Evolutionary conservation across 2,329 filamentous ascomycete species (phyloP).

Genomic region (Ciborinia camelliae): DNA sequence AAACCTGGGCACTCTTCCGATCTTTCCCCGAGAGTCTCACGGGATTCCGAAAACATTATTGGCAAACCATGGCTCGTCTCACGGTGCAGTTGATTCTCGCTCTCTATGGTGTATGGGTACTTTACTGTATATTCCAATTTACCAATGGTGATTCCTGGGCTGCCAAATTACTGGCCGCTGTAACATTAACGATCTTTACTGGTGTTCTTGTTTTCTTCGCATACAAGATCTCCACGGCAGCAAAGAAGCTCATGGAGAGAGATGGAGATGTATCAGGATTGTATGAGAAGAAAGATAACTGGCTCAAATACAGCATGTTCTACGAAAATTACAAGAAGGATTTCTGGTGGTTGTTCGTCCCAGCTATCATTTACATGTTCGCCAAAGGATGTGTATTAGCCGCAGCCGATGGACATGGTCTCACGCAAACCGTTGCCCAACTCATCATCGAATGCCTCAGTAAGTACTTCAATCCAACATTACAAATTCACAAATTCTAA

Average conservation of each 20-base stretch:
- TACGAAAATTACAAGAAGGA: constrained; percentile 93
- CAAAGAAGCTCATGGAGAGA: constrained; percentile 66
- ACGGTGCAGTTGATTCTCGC: constrained; percentile 88
- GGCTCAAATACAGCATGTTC: constrained; percentile 95
- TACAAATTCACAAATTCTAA: not conserved
- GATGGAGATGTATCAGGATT: constrained; percentile 72
- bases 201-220: constrained; percentile 77
- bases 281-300: constrained; percentile 85
- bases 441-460: constrained; percentile 71
- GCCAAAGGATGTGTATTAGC: constrained; percentile 84
- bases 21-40: constrained; percentile 76
- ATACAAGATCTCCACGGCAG: constrained; percentile 76
- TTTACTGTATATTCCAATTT: constrained; percentile 97
- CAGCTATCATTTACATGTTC: constrained; percentile 85
- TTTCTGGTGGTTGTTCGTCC: constrained; percentile 97
- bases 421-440: constrained; percentile 75
- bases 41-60: constrained; percentile 93
- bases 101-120: constrained; percentile 89
- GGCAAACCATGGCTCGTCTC: constrained; percentile 84
- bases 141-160: constrained; percentile 92
- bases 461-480: constrained; percentile 24
- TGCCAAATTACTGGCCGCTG: constrained; percentile 75
- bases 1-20: constrained; percentile 86
- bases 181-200: constrained; percentile 80
- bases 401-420: constrained; percentile 77